Conservation (phyloP, 2,329 filamentous ascomycete species). For the Talaromyces sp. region DNA sequence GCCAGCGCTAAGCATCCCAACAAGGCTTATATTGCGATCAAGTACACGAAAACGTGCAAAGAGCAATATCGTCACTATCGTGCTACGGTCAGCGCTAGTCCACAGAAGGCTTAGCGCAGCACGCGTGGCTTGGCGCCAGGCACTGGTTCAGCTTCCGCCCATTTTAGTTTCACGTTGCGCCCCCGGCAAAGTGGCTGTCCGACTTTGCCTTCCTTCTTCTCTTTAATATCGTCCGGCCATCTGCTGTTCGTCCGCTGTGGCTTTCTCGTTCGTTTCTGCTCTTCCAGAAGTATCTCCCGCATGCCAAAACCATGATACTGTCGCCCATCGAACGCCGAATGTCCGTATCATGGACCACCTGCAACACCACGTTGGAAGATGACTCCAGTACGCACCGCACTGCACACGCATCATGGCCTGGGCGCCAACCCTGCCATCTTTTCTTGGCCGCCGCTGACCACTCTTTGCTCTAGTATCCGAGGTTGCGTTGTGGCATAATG, state of each 20-base stretch:
- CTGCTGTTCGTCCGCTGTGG: neutral
- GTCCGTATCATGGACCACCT: slow-evolving; percentile 26
- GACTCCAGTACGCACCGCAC: slow-evolving; percentile 32
- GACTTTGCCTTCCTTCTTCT: neutral
- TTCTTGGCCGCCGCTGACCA: neutral
- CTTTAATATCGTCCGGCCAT: neutral
- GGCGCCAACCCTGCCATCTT: neutral
- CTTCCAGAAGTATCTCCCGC: neutral
- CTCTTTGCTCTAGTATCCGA: slow-evolving; percentile 37
- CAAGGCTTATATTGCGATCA: neutral
- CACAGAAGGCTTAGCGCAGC: neutral
- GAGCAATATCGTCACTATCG: neutral
- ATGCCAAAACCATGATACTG: slow-evolving; percentile 1
- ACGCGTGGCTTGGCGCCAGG: neutral
- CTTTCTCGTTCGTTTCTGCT: neutral
- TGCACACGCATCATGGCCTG: no score
- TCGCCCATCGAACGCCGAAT: slow-evolving; percentile 7
- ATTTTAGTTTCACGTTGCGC: neutral
- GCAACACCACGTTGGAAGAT: slow-evolving; percentile 48
- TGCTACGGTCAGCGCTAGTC: neutral
- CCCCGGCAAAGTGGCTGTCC: neutral
- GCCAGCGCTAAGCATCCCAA: neutral
- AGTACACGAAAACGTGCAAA: no score
- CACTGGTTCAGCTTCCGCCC: neutral
- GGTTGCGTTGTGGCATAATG: slow-evolving; percentile 46